Evolutionary conservation across 129 eudicot species (phyloP).

Genomic region (Mikania micrantha): DNA sequence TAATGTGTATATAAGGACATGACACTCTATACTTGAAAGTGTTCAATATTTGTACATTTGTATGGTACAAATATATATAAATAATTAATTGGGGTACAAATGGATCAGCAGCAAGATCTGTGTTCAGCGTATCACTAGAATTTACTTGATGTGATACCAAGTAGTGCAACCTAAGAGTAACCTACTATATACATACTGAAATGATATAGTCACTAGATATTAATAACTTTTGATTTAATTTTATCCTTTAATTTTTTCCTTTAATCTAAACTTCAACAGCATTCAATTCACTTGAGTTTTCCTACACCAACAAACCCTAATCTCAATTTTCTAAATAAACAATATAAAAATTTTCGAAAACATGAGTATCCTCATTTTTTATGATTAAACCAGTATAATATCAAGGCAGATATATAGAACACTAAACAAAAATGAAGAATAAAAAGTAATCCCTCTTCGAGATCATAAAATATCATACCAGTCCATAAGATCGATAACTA

Average conservation of each 20-base stretch:
- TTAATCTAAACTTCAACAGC: not conserved
- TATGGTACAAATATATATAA: not conserved
- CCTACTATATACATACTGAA: not conserved
- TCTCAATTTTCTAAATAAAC: not conserved
- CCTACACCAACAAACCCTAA: constrained; percentile 8
- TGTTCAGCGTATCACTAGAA: constrained; percentile 17
- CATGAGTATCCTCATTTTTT: too few species aligned
- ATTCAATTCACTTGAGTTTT: not conserved
- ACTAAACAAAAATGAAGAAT: too few species aligned
- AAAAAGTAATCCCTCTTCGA: too few species aligned
- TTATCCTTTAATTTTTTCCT: too few species aligned
- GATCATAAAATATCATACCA: too few species aligned
- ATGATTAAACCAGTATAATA: too few species aligned
- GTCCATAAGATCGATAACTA: too few species aligned
- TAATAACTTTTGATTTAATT: not conserved
- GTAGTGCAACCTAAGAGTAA: not conserved
- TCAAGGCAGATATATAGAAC: too few species aligned
- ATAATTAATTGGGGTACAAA: constrained; percentile 5
- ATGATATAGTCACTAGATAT: not conserved
- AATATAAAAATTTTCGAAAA: too few species aligned
- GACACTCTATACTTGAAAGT: too few species aligned
- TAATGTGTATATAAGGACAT: too few species aligned
- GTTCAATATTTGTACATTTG: not conserved
- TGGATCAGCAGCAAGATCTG: constrained; percentile 17
- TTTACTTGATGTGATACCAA: constrained; percentile 5